Evolutionary conservation across 225 moss, liverwort and hornwort genomes (phyloP), one percentile per base, ranked within the genome.

Genomic region (Takakia lepidozioides): DNA sequence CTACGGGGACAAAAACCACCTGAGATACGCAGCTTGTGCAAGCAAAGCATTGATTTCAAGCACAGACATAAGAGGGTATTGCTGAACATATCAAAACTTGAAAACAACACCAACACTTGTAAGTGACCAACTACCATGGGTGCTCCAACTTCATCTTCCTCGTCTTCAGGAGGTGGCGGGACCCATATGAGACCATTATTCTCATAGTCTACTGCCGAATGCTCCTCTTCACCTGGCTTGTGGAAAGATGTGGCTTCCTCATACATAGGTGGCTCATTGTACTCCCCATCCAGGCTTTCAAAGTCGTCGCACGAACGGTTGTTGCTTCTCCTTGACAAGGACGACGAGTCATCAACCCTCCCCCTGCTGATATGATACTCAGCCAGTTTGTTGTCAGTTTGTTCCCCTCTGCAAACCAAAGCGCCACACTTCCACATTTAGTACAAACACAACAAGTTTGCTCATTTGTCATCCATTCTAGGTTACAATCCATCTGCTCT

Each of bases 111-210:
- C n/a, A n/a, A n/a, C n/a, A n/a, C n/a, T n/a, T n/a, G n/a, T n/a
- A n/a, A 55, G 10, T 21, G 34, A 50, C 4, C 68, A 61, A 68
- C 29, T 78, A 76, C 85, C 62, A 75, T 56, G 60, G 65, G 67
- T 59, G 67, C 48, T 46, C 68, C 83, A 50, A 51, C 65, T 61
- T 76, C 86, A 58, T 85, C 80, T 36, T 80, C 80, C 43, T 83
- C 78, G 35, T 84, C 85, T 21, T 76, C 83, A 22, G 88, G 72
- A 18, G 67, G 58, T 13, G 89, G 90, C 18, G 93, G 89, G 35
- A 72, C 71, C 89, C 89, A 95, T 29, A 89, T 70, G 28, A 63
- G 62, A 44, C 71, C 76, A 46, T 75, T 82, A 47, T 52, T 95
- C 43, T 90, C 89, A 51, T 74, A 87, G 46, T 87, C 90, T 44